Evolutionary conservation across 805 yeast species (phyloP).

Genomic region (Jamesozyma hellenica): DNA sequence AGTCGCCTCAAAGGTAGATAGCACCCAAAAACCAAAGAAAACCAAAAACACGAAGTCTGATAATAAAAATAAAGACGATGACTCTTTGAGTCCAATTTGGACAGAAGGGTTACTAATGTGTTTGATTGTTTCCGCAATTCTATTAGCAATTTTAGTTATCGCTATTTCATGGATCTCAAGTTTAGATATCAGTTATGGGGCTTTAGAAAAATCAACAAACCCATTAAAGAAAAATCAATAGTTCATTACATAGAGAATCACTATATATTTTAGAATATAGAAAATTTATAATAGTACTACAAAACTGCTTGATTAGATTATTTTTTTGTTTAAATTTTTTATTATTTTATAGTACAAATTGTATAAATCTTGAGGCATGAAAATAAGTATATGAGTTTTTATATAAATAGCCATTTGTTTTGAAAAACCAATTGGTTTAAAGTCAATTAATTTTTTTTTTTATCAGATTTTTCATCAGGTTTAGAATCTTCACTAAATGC

Average conservation of each 20-base stretch:
- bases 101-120: constrained; percentile 65
- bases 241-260: neutral
- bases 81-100: constrained; percentile 25
- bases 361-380: too few species aligned
- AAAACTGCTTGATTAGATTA: too few species aligned
- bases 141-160: constrained; percentile 44
- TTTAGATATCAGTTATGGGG: constrained; percentile 67
- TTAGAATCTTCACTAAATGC: constrained; percentile 61
- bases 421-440: too few species aligned
- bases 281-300: neutral
- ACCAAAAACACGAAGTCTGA: neutral
- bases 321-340: too few species aligned
- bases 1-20: neutral
- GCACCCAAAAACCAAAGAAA: neutral
- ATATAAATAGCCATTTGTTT: too few species aligned
- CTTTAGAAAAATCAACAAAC: constrained; percentile 52
- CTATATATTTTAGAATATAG: neutral
- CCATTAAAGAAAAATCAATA: constrained; percentile 25
- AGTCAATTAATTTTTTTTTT: constrained; percentile 33
- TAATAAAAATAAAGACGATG: constrained; percentile 9
- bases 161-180: constrained; percentile 66
- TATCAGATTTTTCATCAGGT: constrained; percentile 24
- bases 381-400: too few species aligned
- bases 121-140: constrained; percentile 51
- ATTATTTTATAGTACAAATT: too few species aligned